phyloP scores from a whole-genome alignment of 495 filamentous ascomycete genomes.

The Podospora pseudocomata region DNA sequence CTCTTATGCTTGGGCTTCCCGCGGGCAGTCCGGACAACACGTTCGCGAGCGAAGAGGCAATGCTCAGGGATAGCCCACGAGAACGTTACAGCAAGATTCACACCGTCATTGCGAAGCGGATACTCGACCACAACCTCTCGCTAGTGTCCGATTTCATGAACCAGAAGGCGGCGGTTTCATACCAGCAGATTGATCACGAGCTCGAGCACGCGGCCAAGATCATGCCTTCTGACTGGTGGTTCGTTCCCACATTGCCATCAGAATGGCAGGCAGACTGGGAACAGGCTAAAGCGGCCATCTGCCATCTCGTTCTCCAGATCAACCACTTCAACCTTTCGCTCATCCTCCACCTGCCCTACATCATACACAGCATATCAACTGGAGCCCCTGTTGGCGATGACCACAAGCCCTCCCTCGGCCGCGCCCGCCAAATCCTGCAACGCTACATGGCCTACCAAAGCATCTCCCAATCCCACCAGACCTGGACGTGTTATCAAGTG shows the following conservation, averaged over 20 bases:
- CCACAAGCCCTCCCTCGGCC: conserved; percentile 41
- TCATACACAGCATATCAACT: conserved; percentile 34
- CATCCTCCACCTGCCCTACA: conserved; percentile 47
- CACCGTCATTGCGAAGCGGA: conserved; percentile 33
- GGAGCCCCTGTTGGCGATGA: conserved; percentile 37
- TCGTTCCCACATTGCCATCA: background rate
- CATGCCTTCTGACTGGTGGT: conserved; percentile 41
- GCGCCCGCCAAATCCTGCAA: conserved; percentile 40
- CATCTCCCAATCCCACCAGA: conserved; percentile 25
- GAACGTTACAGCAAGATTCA: conserved; percentile 38
- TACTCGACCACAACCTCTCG: conserved; percentile 41
- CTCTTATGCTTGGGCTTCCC: conserved; percentile 42
- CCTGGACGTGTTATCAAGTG: conserved; percentile 41
- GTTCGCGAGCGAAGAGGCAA: conserved; percentile 32
- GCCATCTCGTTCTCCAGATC: conserved; percentile 42
- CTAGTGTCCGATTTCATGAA: background rate
- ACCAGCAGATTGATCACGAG: conserved; percentile 39
- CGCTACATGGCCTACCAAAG: conserved; percentile 40
- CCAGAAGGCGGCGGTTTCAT: conserved; percentile 20
- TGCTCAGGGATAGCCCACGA: conserved; percentile 25
- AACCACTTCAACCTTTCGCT: conserved; percentile 44
- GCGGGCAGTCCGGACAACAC: conserved; percentile 34
- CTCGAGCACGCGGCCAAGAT: conserved; percentile 39
- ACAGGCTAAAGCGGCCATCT: background rate
- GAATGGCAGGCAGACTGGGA: conserved; percentile 18